These are phyloP conservation scores for Musa beccarii DNA, from an alignment of 176 grass and related monocot genomes.

Conservation along the genomic window DNA sequence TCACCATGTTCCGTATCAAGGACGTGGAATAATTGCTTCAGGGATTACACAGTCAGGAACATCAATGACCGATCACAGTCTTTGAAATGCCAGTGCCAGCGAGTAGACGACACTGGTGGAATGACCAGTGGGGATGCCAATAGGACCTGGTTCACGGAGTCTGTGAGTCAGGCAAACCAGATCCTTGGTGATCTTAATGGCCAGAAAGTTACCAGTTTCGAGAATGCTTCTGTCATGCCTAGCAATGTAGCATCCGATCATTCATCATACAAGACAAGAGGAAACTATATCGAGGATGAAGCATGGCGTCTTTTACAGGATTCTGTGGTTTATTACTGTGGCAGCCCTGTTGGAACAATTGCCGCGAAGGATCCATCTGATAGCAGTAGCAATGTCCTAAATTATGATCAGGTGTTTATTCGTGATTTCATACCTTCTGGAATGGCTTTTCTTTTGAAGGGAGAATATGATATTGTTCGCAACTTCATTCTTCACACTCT, in stretches of 20 bases:
- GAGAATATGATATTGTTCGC: constrained; percentile 77
- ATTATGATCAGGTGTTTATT: constrained; percentile 91
- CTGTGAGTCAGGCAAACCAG: constrained; percentile 35
- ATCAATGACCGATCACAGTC: background rate
- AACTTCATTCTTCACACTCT: constrained; percentile 90
- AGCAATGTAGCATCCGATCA: constrained; percentile 17
- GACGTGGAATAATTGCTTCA: constrained; percentile 18
- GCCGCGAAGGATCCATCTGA: constrained; percentile 78
- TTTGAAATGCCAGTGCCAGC: constrained; percentile 40
- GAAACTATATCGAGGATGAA: constrained; percentile 52
- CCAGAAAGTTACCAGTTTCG: constrained; percentile 25
- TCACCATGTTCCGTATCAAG: constrained; percentile 9
- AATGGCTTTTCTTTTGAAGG: constrained; percentile 78
- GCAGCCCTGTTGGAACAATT: constrained; percentile 73
- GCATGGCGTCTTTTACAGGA: constrained; percentile 64
- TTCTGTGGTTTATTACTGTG: constrained; percentile 75
- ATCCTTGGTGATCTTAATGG: constrained; percentile 27
- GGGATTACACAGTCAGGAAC: constrained; percentile 5
- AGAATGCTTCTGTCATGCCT: constrained; percentile 30
- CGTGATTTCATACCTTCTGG: constrained; percentile 87
- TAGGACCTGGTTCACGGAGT: constrained; percentile 32
- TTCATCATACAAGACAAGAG: constrained; percentile 25
- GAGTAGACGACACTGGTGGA: constrained; percentile 24
- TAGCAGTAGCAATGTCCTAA: constrained; percentile 53
- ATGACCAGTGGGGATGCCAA: constrained; percentile 35